A percentile compares a stretch with the other conserved stretches of the same genome.
Evolutionary conservation across 129 eudicot species (phyloP).

Genomic region (Calendula officinalis): DNA sequence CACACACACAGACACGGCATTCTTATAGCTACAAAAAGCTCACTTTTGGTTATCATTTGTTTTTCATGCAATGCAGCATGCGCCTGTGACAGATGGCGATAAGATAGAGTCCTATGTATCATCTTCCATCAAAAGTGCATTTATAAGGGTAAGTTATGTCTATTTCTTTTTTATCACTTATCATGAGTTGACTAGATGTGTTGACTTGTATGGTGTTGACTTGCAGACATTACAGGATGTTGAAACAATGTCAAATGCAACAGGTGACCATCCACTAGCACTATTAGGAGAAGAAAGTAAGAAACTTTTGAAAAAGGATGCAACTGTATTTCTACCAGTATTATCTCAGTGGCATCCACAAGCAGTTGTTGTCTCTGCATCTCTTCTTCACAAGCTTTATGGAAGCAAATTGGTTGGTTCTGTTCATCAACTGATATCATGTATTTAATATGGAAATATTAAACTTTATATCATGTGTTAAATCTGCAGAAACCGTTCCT

Average conservation of each 20-base stretch:
- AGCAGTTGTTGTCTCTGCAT: constrained; percentile 77
- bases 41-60: constrained; percentile 13
- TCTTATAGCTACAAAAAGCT: constrained; percentile 22
- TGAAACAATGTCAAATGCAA: constrained; percentile 64
- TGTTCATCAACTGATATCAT: constrained; percentile 5
- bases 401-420: constrained; percentile 84
- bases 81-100: constrained; percentile 61
- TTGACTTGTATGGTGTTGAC: not conserved
- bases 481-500: constrained; percentile 83
- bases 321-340: constrained; percentile 66
- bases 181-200: constrained; percentile 15
- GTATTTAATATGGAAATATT: constrained; percentile 8
- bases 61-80: constrained; percentile 57
- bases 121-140: constrained; percentile 82
- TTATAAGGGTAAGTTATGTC: constrained; percentile 59
- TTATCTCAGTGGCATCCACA: constrained; percentile 81
- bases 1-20: constrained; percentile 10
- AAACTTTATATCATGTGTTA: constrained; percentile 7
- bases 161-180: not conserved
- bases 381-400: constrained; percentile 90
- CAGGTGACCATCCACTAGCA: constrained; percentile 83
- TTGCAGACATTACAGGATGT: constrained; percentile 72
- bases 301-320: constrained; percentile 62
- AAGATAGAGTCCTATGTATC: constrained; percentile 78
- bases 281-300: constrained; percentile 81